These are phyloP conservation scores for Beauveria caledonica DNA, from an alignment of 2,329 filamentous ascomycete species.

Conservation along the genomic window DNA sequence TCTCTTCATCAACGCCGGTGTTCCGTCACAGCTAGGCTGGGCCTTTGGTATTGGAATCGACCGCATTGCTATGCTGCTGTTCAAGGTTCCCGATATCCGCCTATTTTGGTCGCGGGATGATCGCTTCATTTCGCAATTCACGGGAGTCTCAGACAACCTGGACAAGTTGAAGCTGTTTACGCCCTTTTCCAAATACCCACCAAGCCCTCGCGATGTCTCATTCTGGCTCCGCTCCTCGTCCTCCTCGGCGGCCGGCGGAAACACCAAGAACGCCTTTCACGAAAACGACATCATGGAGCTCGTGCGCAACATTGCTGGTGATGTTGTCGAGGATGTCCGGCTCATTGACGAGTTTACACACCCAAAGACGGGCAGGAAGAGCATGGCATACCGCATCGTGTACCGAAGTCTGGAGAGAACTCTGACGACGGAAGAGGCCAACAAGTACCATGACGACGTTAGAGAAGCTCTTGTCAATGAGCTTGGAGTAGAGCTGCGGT, in stretches of 20 bases:
- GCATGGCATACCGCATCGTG: constrained; percentile 86
- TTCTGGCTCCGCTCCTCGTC: constrained; percentile 64
- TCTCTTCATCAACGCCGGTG: constrained; percentile 67
- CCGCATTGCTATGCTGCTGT: constrained; percentile 93
- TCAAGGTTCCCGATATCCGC: constrained; percentile 91
- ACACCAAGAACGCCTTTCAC: constrained; percentile 54
- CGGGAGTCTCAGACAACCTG: constrained; percentile 46
- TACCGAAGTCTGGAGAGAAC: constrained; percentile 91
- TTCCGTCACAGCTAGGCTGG: constrained; percentile 75
- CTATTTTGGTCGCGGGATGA: constrained; percentile 88
- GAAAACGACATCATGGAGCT: constrained; percentile 98
- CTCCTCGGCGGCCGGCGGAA: constrained; percentile 39
- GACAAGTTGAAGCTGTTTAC: constrained; percentile 54
- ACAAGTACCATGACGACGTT: constrained; percentile 65
- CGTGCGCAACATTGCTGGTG: constrained; percentile 72
- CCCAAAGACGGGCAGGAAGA: constrained; percentile 73
- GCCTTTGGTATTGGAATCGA: constrained; percentile 93
- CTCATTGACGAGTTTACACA: constrained; percentile 83
- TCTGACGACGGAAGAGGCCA: constrained; percentile 74
- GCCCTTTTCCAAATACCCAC: constrained; percentile 86
- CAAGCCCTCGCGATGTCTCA: constrained; percentile 83
- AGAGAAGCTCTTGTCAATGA: constrained; percentile 55
- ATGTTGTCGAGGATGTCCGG: constrained; percentile 78
- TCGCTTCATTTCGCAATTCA: constrained; percentile 83
- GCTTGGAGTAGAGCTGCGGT: constrained; percentile 61